A percentile compares a stretch with the other conserved stretches of the same genome.
These are phyloP conservation scores for Starmerella potacharoeniae DNA, from an alignment of 805 yeast genomes.

Conservation along the genomic window DNA sequence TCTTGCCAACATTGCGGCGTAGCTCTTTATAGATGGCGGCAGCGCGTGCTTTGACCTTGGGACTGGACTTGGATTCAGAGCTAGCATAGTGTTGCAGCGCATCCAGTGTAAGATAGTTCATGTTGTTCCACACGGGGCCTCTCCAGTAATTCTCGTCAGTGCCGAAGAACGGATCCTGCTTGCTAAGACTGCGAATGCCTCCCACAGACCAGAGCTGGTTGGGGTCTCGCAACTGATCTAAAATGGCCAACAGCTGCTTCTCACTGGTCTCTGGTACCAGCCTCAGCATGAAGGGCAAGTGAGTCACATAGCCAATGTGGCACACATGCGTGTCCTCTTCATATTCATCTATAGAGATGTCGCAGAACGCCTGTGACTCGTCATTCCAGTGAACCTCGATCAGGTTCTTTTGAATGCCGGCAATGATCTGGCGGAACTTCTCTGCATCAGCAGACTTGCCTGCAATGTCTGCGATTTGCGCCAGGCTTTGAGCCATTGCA, in stretches of 20 bases:
- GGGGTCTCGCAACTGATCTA: slow-evolving; percentile 55
- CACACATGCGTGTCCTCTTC: slow-evolving; percentile 64
- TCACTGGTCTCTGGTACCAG: slow-evolving; percentile 41
- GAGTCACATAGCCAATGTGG: slow-evolving; percentile 75
- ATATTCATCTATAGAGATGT: slow-evolving; percentile 60
- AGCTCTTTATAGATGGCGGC: slow-evolving; percentile 44
- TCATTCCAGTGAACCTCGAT: slow-evolving; percentile 74
- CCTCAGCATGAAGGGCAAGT: slow-evolving; percentile 73
- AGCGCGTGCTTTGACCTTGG: slow-evolving; percentile 31
- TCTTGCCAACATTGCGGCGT: slow-evolving; percentile 55
- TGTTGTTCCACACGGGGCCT: slow-evolving; percentile 85
- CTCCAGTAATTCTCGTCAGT: slow-evolving; percentile 91
- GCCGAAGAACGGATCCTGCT: slow-evolving; percentile 51
- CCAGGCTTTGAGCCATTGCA: slow-evolving; percentile 76
- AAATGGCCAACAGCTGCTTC: slow-evolving; percentile 38
- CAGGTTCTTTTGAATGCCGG: slow-evolving; percentile 49
- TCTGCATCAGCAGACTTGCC: slow-evolving; percentile 47
- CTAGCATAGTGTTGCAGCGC: slow-evolving; percentile 46
- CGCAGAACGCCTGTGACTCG: slow-evolving; percentile 61
- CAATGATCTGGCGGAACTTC: slow-evolving; percentile 43
- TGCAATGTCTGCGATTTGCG: slow-evolving; percentile 53
- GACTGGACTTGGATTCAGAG: slow-evolving; percentile 26
- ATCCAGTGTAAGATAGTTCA: slow-evolving; percentile 73
- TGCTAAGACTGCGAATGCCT: slow-evolving; percentile 76
- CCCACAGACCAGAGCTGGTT: slow-evolving; percentile 62